Percentiles rank a stretch among this genome's conserved stretches.
Evolutionary conservation across 495 filamentous ascomycete species (phyloP).

Genomic region (Aspergillus nidulans): DNA sequence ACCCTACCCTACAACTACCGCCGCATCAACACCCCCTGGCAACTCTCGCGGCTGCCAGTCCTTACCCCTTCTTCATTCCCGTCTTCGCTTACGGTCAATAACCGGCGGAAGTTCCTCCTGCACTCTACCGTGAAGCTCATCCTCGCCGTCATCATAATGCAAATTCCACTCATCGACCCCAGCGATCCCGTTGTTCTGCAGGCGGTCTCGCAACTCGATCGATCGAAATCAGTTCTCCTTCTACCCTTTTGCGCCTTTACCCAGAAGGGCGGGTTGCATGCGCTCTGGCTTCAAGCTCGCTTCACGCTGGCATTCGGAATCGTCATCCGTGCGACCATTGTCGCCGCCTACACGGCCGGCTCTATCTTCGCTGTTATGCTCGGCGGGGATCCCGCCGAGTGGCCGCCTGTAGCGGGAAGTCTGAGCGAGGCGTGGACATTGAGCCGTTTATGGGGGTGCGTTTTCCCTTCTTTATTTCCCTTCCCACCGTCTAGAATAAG

Average conservation of each 20-base stretch:
- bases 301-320: slow-evolving; percentile 20
- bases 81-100: no score
- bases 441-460: slow-evolving; percentile 19
- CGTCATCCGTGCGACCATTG: slow-evolving; percentile 10
- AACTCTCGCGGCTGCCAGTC: slow-evolving; percentile 6
- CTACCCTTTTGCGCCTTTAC: background rate
- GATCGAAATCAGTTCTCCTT: background rate
- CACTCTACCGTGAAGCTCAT: background rate
- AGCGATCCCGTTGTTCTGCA: background rate
- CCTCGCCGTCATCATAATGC: background rate
- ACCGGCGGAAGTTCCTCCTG: slow-evolving; percentile 2
- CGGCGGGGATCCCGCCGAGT: slow-evolving; percentile 5
- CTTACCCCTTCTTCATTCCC: background rate
- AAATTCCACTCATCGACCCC: slow-evolving; percentile 14
- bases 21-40: slow-evolving; percentile 22
- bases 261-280: background rate
- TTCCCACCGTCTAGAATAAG: background rate
- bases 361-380: slow-evolving; percentile 3
- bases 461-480: background rate
- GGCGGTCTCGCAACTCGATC: background rate
- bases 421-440: slow-evolving; percentile 13
- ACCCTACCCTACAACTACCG: slow-evolving; percentile 20
- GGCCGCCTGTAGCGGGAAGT: slow-evolving; percentile 17
- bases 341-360: slow-evolving; percentile 6
- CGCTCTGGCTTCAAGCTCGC: background rate